Evolutionary conservation across 108 stramenopile species (phyloP).

Genomic region (Seminavis robusta): DNA sequence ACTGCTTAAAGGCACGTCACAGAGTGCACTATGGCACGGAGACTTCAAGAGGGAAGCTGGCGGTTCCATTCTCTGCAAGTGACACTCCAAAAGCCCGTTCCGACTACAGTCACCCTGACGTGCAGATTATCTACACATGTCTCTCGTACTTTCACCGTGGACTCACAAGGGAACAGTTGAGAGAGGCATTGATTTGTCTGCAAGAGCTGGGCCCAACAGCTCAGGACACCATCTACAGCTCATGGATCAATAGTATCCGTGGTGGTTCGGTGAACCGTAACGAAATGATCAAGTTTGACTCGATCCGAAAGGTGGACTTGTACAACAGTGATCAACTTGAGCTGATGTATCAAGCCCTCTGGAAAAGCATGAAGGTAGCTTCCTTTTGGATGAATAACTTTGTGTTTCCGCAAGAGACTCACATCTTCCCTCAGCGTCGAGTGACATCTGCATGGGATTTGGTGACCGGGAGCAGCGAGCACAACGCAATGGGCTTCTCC

Average conservation of each 20-base stretch:
- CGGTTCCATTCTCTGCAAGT: slow-evolving; percentile 39
- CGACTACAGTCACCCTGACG: slow-evolving; percentile 53
- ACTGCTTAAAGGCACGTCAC: slow-evolving; percentile 46
- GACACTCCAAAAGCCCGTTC: slow-evolving; percentile 36
- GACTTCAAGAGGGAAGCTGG: slow-evolving; percentile 31
- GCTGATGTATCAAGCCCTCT: slow-evolving; percentile 9
- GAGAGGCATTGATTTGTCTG: slow-evolving; percentile 22
- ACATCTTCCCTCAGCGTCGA: slow-evolving; percentile 13
- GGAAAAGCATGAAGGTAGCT: slow-evolving; percentile 23
- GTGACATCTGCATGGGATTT: not conserved
- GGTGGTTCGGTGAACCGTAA: slow-evolving; percentile 6
- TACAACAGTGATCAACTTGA: slow-evolving; percentile 29
- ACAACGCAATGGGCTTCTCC: not conserved
- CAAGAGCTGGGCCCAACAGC: slow-evolving; percentile 24
- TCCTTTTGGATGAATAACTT: slow-evolving; percentile 46
- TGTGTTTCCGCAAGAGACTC: slow-evolving; percentile 40
- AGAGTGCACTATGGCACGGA: slow-evolving; percentile 40
- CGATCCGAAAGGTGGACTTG: slow-evolving; percentile 37
- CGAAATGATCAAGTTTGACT: too few species aligned
- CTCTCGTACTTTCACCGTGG: slow-evolving; percentile 49
- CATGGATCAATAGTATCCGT: slow-evolving; percentile 29
- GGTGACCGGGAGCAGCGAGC: not conserved
- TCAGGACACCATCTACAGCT: slow-evolving; percentile 24
- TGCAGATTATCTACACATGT: slow-evolving; percentile 37
- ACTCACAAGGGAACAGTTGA: slow-evolving; percentile 22